Evolutionary conservation across 768 basidiomycete genomes (phyloP), one percentile per base, ranked within the genome.

Genomic region (Russula dissimulans): DNA sequence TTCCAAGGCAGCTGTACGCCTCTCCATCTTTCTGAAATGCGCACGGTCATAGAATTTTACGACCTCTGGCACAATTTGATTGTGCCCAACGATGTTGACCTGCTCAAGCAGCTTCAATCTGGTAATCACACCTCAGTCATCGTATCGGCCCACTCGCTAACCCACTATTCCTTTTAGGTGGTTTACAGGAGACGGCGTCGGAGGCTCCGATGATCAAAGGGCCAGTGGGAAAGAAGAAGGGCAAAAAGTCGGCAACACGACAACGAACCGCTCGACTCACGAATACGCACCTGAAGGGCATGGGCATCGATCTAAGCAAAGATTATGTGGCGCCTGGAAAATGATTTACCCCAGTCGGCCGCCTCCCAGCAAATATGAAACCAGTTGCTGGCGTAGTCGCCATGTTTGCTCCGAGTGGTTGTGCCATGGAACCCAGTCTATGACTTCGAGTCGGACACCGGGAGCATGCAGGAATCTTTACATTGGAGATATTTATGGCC

Each of bases 21-120:
- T 48, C 36, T 10, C 46, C 34, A 51, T 49, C 51, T 32, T 8
- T 54, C 39, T 43, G 18, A 56, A 49, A 54, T 26, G 9, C 5
- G 5, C 29, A 18, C 18, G 3, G 32, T 36, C 14, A 17, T 71
- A 95, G 93, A 95, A 71, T 95, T 95, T 69, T 75, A 79, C 54
- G 88, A 93, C 66, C 74, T 95, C 17, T 95, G 94, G 93, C 89
- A 91, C 71, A 78, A 80, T 4, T 77, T 94, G 17, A 85, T 84
- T 67, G 87, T 93, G 1, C 93, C 93, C 1, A 88, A 89, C 55
- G 90, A 92, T 45, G 88, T 88, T 29, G 91, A 94, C 67, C 73
- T 95, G 3, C 77, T 87, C 57, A 85, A 81, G 67, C 83, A 90
- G 60, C 81, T 95, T 48, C 82, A 84, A 8, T 84, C 83, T 60